Conservation (phyloP, 1,284 basidiomycete genomes). For the Ceratobasidium sp. region DNA sequence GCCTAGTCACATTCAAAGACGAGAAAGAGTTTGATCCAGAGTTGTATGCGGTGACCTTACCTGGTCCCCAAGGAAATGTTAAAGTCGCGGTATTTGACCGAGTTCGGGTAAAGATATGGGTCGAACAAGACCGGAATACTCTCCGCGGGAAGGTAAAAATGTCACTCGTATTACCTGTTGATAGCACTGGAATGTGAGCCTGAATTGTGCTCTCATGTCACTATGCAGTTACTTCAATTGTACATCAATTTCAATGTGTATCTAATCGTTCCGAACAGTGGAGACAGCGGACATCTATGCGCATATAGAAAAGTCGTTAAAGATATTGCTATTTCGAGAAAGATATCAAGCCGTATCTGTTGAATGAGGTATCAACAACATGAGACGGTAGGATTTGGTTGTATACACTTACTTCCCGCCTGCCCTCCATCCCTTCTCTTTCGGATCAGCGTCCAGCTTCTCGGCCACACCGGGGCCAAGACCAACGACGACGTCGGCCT, state of each 20-base stretch:
- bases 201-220: not conserved
- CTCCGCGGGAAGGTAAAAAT: conserved; percentile 94
- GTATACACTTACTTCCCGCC: conserved; percentile 48
- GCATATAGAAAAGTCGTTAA: no score
- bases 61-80: conserved; percentile 62
- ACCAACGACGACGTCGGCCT: conserved; percentile 94
- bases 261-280: no score
- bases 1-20: conserved; percentile 91
- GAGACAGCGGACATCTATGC: no score
- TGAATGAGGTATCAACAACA: not conserved
- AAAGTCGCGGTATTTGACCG: conserved; percentile 92
- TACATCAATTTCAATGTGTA: not conserved
- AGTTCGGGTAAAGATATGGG: conserved; percentile 88
- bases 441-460: conserved; percentile 71
- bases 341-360: conserved; percentile 45
- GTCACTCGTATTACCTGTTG: conserved; percentile 81
- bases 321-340: conserved; percentile 27
- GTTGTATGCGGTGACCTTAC: conserved; percentile 86
- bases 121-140: conserved; percentile 96
- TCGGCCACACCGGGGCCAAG: conserved; percentile 75
- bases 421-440: conserved; percentile 48
- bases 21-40: conserved; percentile 93
- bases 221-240: not conserved
- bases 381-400: not conserved
- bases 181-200: conserved; percentile 54